Percentiles rank a stretch among this genome's conserved stretches.
Evolutionary conservation across 163 green algal species (phyloP).

Genomic region (Scenedesmus sp.): DNA sequence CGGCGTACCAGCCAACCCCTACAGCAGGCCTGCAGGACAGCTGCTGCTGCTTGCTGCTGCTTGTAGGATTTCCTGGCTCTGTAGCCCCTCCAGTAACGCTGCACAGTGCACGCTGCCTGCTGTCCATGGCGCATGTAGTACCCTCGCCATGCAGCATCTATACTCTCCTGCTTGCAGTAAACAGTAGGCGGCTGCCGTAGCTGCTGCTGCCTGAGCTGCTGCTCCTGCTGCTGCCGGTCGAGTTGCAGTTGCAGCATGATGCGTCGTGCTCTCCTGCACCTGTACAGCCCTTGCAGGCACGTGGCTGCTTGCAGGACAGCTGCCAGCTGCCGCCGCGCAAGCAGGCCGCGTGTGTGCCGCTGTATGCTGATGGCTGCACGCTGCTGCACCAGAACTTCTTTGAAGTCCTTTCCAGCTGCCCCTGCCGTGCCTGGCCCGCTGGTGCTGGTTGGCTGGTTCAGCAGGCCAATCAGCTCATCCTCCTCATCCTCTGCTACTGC

Average conservation of each 20-base stretch:
- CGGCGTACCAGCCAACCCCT: background rate
- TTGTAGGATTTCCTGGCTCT: background rate
- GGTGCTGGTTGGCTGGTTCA: slow-evolving; percentile 6
- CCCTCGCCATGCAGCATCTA: slow-evolving; percentile 10
- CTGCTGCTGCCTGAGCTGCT: background rate
- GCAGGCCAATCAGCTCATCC: slow-evolving; percentile 16
- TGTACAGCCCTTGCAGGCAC: background rate
- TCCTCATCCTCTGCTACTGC: slow-evolving; percentile 2
- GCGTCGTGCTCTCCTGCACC: background rate
- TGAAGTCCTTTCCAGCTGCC: background rate
- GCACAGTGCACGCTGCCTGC: slow-evolving; percentile 7
- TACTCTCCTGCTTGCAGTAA: background rate
- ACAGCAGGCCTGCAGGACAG: background rate
- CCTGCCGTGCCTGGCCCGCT: background rate
- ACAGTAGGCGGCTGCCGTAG: background rate
- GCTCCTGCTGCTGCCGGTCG: background rate
- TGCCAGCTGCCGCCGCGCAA: background rate
- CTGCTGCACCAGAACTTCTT: background rate
- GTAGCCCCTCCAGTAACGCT: slow-evolving; percentile 24
- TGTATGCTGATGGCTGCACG: background rate
- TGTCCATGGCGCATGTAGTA: background rate
- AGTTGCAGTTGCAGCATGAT: background rate
- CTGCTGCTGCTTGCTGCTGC: slow-evolving; percentile 23
- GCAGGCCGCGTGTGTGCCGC: background rate
- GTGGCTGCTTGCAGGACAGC: background rate